Conservation (phyloP, 768 basidiomycete species). For the Inosperma sp. region DNA sequence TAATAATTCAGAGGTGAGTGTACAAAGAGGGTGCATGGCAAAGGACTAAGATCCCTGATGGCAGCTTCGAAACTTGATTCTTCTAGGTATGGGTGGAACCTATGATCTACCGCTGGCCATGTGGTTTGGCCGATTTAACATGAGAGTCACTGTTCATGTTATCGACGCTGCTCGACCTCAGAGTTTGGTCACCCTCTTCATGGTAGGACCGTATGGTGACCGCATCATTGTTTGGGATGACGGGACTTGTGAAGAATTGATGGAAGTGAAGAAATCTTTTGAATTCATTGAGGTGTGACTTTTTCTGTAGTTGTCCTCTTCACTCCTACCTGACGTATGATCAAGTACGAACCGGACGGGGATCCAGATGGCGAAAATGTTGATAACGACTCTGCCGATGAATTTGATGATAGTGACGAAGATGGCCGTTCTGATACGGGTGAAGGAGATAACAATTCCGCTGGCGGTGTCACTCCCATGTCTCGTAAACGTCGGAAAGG, state of each 20-base stretch:
- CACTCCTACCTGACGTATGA: conserved; percentile 41
- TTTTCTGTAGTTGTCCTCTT: conserved; percentile 1
- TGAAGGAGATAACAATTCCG: conserved; percentile 42
- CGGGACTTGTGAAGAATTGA: conserved; percentile 66
- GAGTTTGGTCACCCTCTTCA: conserved; percentile 84
- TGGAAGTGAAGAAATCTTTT: conserved; percentile 75
- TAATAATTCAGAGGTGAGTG: conserved; percentile 58
- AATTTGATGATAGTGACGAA: conserved; percentile 43
- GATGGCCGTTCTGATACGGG: conserved; percentile 40
- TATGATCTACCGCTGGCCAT: conserved; percentile 70
- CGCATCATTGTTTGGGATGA: conserved; percentile 92
- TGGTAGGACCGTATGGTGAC: conserved; percentile 58
- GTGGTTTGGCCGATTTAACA: conserved; percentile 72
- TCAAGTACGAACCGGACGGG: conserved; percentile 69
- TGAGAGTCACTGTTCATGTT: conserved; percentile 73
- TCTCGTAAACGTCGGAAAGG: conserved; percentile 50
- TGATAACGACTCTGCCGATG: conserved; percentile 42
- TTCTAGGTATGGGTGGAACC: conserved; percentile 89
- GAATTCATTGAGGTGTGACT: conserved; percentile 70
- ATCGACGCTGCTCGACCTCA: conserved; percentile 92
- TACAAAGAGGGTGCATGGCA: background rate
- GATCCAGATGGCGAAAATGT: conserved; percentile 51
- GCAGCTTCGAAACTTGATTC: conserved; percentile 83
- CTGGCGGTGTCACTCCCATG: conserved; percentile 33
- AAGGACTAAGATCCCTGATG: background rate